Percentiles rank a stretch among this genome's conserved stretches.
phyloP scores from a whole-genome alignment of 2,329 filamentous ascomycete species.

The Paracorniculantispora psalliotae region DNA sequence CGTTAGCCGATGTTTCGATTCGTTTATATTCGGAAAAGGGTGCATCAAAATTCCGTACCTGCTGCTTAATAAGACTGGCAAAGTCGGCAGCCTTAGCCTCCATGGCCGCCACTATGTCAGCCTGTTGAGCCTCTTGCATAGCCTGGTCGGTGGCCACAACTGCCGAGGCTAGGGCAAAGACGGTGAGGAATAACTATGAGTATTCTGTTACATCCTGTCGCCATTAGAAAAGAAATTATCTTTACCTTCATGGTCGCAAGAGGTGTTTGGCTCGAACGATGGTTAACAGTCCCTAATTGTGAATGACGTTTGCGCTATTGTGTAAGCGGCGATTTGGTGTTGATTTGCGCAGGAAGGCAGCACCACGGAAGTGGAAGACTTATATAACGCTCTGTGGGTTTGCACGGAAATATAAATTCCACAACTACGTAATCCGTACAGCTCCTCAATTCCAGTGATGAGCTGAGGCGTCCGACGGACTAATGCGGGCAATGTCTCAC shows the following conservation, averaged over 20 bases:
- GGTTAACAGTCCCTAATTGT: not conserved
- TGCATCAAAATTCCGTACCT: not conserved
- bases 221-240: not conserved
- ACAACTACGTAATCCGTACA: not conserved
- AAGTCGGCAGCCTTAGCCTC: not conserved
- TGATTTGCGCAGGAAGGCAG: not conserved
- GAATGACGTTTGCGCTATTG: not conserved
- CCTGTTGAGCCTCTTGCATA: not conserved
- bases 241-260: not conserved
- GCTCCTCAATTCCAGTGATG: not conserved
- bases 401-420: not conserved
- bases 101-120: not conserved
- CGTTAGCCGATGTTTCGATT: not conserved
- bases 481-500: not conserved
- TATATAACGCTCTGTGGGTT: not conserved
- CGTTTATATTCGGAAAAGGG: not conserved
- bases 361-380: not conserved
- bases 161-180: not conserved
- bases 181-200: not conserved
- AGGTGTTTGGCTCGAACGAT: not conserved
- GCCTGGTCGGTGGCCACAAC: not conserved
- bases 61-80: not conserved
- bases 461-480: not conserved
- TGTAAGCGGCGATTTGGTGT: not conserved
- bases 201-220: not conserved